Evolutionary conservation across 2,329 filamentous ascomycete species (phyloP).

Genomic region (Colletotrichum paranaense): DNA sequence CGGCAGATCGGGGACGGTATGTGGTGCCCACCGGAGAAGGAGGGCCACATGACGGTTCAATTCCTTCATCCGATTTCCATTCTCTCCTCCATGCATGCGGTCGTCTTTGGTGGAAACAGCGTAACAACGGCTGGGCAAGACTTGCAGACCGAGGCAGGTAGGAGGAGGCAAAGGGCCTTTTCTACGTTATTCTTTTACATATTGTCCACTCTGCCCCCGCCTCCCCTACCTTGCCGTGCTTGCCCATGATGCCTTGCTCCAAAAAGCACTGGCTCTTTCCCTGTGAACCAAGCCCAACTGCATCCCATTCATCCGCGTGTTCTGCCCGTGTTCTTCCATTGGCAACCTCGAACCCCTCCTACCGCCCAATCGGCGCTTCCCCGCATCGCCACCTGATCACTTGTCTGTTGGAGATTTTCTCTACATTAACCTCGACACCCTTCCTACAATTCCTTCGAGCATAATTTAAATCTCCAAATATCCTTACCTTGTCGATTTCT

Average conservation of each 20-base stretch:
- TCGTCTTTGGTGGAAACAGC: neutral
- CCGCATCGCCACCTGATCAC: conserved; percentile 19
- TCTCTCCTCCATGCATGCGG: conserved; percentile 9
- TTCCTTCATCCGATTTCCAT: conserved; percentile 22
- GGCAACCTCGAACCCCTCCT: neutral
- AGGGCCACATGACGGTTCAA: conserved; percentile 21
- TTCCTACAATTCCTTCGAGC: neutral
- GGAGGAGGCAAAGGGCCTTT: too few species aligned
- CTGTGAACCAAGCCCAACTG: neutral
- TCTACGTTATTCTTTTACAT: conserved; percentile 1
- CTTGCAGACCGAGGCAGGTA: too few species aligned
- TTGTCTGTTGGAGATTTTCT: conserved; percentile 1
- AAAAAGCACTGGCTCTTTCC: neutral
- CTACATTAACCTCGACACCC: neutral
- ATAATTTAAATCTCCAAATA: neutral
- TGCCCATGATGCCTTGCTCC: too few species aligned
- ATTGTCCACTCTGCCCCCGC: neutral
- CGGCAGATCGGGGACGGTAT: neutral
- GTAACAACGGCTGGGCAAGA: too few species aligned
- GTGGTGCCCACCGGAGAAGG: conserved; percentile 12
- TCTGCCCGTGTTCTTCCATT: neutral
- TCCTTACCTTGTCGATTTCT: neutral
- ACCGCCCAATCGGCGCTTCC: neutral
- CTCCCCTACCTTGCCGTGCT: too few species aligned
- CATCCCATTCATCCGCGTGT: conserved; percentile 2